phyloP scores from a whole-genome alignment of 176 grass and related monocot species.

The Oryza meridionalis region DNA sequence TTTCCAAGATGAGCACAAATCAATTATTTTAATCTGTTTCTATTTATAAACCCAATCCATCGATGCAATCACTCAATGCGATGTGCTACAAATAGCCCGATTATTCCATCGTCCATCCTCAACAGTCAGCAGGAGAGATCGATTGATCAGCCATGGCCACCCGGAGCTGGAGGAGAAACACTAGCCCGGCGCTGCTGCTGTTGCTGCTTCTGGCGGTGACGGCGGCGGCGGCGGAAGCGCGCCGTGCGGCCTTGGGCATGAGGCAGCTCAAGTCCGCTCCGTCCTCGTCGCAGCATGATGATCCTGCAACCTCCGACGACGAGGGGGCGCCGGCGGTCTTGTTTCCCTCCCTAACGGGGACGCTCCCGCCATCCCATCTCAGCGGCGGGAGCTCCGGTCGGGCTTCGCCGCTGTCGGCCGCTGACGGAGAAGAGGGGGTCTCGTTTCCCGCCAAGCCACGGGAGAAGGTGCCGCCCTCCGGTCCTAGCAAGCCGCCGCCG shows the following conservation, averaged over 20 bases:
- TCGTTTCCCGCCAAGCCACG: background rate
- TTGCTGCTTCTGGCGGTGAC: background rate
- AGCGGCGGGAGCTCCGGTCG: too few species aligned
- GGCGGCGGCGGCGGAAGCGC: too few species aligned
- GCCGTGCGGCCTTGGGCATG: too few species aligned
- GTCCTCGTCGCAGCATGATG: too few species aligned
- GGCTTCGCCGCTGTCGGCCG: too few species aligned
- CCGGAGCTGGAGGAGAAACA: background rate
- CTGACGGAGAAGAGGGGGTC: too few species aligned
- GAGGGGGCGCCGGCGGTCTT: too few species aligned
- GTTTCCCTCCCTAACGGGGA: background rate
- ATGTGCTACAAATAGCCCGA: background rate
- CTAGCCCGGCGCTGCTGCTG: background rate
- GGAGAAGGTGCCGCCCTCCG: background rate
- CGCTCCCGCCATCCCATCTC: background rate
- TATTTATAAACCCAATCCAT: background rate
- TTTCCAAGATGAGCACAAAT: background rate
- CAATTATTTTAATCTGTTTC: background rate
- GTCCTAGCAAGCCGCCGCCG: too few species aligned
- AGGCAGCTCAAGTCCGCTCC: too few species aligned
- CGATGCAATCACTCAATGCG: background rate
- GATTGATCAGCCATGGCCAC: background rate
- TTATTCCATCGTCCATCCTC: background rate
- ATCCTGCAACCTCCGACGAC: too few species aligned
- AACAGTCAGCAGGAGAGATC: background rate